Percentiles rank a stretch among this genome's conserved stretches.
These are phyloP conservation scores for Catharanthus roseus DNA, from an alignment of 257 asterid species.

Conservation along the genomic window DNA sequence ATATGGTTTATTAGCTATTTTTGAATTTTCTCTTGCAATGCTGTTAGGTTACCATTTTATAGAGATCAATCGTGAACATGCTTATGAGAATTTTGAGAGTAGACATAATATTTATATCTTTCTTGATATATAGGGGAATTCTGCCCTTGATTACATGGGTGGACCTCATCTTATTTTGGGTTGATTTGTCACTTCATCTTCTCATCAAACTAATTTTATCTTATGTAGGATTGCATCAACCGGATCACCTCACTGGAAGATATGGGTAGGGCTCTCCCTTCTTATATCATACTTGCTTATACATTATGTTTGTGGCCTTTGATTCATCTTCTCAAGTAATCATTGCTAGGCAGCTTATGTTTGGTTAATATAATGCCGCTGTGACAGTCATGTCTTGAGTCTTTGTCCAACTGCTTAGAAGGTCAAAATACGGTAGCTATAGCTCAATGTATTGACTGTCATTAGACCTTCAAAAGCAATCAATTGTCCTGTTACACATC, in stretches of 20 bases:
- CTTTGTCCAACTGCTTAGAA: not conserved
- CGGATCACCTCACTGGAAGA: conserved; percentile 70
- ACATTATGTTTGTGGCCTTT: not conserved
- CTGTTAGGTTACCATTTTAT: not conserved
- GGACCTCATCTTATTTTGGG: not conserved
- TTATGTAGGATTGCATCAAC: conserved; percentile 87
- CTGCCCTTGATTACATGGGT: not conserved
- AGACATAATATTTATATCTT: too few species aligned
- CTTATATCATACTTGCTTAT: not conserved
- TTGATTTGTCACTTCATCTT: not conserved
- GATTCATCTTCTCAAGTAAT: not conserved
- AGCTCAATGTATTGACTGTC: too few species aligned
- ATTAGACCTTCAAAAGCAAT: not conserved
- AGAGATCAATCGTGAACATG: not conserved
- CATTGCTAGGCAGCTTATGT: not conserved
- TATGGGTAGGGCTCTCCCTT: conserved; percentile 56
- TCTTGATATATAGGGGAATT: too few species aligned
- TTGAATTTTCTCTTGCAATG: not conserved
- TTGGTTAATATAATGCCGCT: not conserved
- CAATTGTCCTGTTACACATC: not conserved
- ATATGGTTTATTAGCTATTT: not conserved
- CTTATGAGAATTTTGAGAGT: not conserved
- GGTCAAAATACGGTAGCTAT: too few species aligned
- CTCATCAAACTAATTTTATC: conserved; percentile 14
- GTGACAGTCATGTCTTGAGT: not conserved